phyloP scores from a whole-genome alignment of 495 filamentous ascomycete genomes.

The Niebla homalea region DNA sequence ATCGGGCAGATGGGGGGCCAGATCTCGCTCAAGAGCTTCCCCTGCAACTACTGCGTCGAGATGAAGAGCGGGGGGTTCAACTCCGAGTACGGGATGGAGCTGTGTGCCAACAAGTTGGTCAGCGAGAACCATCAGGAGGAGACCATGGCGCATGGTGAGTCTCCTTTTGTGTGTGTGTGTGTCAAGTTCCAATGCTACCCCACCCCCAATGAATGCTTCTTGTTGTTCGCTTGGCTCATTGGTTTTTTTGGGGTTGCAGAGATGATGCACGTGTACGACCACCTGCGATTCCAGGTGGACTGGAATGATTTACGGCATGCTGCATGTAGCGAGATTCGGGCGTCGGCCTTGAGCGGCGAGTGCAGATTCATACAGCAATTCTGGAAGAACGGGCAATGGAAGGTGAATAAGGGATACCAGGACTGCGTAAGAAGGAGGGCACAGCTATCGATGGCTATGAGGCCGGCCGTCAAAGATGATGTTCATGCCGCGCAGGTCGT shows the following conservation, averaged over 20 bases:
- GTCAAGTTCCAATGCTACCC: too few species aligned
- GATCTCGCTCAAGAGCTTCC: slow-evolving; percentile 60
- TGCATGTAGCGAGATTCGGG: slow-evolving; percentile 95
- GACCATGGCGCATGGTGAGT: slow-evolving; percentile 60
- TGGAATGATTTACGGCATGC: slow-evolving; percentile 71
- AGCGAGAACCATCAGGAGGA: slow-evolving; percentile 73
- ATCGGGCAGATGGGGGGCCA: slow-evolving; percentile 62
- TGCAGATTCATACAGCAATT: slow-evolving; percentile 85
- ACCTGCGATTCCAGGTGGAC: slow-evolving; percentile 80
- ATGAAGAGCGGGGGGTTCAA: slow-evolving; percentile 67
- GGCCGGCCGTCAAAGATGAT: slow-evolving; percentile 74
- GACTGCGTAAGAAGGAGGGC: slow-evolving; percentile 78
- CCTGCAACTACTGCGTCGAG: slow-evolving; percentile 62
- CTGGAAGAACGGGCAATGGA: slow-evolving; percentile 70
- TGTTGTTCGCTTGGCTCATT: too few species aligned
- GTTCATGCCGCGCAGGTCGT: slow-evolving; percentile 76
- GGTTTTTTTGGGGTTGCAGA: too few species aligned
- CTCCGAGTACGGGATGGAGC: slow-evolving; percentile 66
- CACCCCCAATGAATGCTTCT: background rate
- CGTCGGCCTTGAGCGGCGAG: slow-evolving; percentile 82
- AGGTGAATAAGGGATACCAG: slow-evolving; percentile 81
- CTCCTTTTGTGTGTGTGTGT: too few species aligned
- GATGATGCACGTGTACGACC: slow-evolving; percentile 95
- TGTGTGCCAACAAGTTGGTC: slow-evolving; percentile 80
- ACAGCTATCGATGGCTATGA: slow-evolving; percentile 54